phyloP scores from a whole-genome alignment of 2,329 filamentous ascomycete genomes.

The Akanthomyces dipterigenus region DNA sequence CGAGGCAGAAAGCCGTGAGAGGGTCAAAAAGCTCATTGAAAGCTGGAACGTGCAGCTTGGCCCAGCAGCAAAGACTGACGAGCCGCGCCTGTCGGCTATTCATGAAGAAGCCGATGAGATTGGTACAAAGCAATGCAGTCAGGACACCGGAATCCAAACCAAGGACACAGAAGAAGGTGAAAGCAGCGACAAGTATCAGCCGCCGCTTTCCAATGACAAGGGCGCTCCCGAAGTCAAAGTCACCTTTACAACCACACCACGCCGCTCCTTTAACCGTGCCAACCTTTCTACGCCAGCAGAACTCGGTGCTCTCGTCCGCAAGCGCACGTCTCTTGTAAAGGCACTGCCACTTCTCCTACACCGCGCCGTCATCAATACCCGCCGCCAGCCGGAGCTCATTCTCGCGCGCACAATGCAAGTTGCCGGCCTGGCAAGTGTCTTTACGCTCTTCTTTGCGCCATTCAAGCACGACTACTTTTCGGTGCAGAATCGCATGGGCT shows the following conservation, averaged over 20 bases:
- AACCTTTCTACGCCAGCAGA: slow-evolving; percentile 61
- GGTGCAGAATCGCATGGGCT: slow-evolving; percentile 67
- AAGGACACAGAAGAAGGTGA: not conserved
- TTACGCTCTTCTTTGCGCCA: slow-evolving; percentile 66
- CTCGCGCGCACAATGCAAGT: slow-evolving; percentile 63
- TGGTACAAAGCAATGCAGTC: slow-evolving; percentile 17
- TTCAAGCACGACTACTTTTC: slow-evolving; percentile 61
- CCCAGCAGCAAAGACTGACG: slow-evolving; percentile 11
- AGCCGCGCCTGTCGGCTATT: slow-evolving; percentile 21
- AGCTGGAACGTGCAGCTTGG: slow-evolving; percentile 39
- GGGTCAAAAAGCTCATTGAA: slow-evolving; percentile 54
- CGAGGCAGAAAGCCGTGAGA: slow-evolving; percentile 56
- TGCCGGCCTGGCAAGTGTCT: slow-evolving; percentile 53
- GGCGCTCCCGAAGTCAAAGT: slow-evolving; percentile 10
- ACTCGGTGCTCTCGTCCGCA: slow-evolving; percentile 60
- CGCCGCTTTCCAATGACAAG: not conserved
- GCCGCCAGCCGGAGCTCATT: slow-evolving; percentile 57
- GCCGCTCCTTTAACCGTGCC: slow-evolving; percentile 36
- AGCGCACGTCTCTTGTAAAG: slow-evolving; percentile 52
- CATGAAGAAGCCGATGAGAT: slow-evolving; percentile 22
- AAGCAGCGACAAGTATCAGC: not conserved
- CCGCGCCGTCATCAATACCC: slow-evolving; percentile 62
- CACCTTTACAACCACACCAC: slow-evolving; percentile 20
- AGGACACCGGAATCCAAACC: not conserved
- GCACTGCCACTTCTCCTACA: slow-evolving; percentile 63